phyloP scores from a whole-genome alignment of 208 protist species.

The Leishmania martiniquensis region DNA sequence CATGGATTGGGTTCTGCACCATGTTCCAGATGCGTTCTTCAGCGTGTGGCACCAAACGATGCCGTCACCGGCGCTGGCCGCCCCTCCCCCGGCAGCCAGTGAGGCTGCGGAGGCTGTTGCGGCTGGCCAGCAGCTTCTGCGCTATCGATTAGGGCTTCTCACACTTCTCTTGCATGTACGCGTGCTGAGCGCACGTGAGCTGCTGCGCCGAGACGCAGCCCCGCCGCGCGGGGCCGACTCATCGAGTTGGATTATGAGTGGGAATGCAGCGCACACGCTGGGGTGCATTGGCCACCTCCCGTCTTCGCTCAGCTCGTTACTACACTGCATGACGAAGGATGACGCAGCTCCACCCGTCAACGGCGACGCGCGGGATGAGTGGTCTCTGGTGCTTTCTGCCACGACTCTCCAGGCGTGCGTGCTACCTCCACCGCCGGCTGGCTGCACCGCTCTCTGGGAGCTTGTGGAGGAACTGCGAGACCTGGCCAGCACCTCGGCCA shows the following conservation, averaged over 20 bases:
- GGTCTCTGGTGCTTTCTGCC: constrained; percentile 18
- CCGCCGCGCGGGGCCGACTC: too few relatives aligned
- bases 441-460: constrained; percentile 41
- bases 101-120: constrained; percentile 15
- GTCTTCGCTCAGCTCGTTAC: constrained; percentile 19
- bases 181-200: constrained; percentile 8
- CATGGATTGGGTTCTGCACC: constrained; percentile 23
- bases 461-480: constrained; percentile 50
- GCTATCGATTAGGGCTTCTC: constrained; percentile 26
- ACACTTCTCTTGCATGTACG: constrained; percentile 18
- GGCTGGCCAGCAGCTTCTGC: constrained; percentile 20
- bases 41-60: constrained; percentile 38
- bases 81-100: not conserved
- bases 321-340: constrained; percentile 10
- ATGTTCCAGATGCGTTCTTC: constrained; percentile 47
- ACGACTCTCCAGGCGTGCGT: constrained; percentile 5
- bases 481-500: constrained; percentile 6
- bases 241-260: not conserved
- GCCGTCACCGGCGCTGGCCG: not conserved
- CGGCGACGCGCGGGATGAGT: constrained; percentile 8
- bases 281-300: constrained; percentile 2
- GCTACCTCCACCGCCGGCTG: constrained; percentile 12
- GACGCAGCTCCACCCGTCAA: not conserved
- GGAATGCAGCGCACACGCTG: not conserved
- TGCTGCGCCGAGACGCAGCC: not conserved